Evolutionary conservation across 2,329 filamentous ascomycete species (phyloP).

Genomic region (Fusarium robinianum): DNA sequence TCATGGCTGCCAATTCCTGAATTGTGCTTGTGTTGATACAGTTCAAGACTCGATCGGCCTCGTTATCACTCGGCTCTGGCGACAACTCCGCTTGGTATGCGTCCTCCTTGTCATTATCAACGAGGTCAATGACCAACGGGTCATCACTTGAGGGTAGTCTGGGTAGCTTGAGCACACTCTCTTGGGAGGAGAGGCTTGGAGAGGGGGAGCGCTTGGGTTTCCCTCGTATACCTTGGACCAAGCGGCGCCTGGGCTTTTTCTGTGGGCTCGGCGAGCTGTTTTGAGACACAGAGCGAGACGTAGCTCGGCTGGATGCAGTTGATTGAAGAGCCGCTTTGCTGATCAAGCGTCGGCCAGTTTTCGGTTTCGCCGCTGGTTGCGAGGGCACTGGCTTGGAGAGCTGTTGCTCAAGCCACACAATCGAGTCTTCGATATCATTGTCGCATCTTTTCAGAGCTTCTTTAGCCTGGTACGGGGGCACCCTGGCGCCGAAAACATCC

Average conservation of each 20-base stretch:
- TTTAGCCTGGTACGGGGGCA: slow-evolving; percentile 39
- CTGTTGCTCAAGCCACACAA: slow-evolving; percentile 38
- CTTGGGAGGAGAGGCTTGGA: slow-evolving; percentile 21
- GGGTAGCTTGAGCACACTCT: too few relatives aligned
- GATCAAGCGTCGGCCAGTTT: slow-evolving; percentile 38
- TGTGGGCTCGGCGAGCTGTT: slow-evolving; percentile 37
- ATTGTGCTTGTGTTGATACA: slow-evolving; percentile 82
- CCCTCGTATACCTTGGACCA: slow-evolving; percentile 44
- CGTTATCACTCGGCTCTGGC: slow-evolving; percentile 38
- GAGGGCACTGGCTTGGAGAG: slow-evolving; percentile 6
- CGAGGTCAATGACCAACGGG: slow-evolving; percentile 42
- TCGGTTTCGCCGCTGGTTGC: slow-evolving; percentile 22
- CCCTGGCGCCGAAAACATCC: slow-evolving; percentile 41
- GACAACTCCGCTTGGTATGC: slow-evolving; percentile 44
- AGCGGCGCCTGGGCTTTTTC: slow-evolving; percentile 40
- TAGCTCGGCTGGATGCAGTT: slow-evolving; percentile 12
- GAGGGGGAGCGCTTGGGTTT: slow-evolving; percentile 32
- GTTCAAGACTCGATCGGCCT: slow-evolving; percentile 61
- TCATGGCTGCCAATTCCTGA: slow-evolving; percentile 80
- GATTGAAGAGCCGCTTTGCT: slow-evolving; percentile 39
- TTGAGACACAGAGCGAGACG: slow-evolving; percentile 25
- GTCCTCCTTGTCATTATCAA: slow-evolving; percentile 50
- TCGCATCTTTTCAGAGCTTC: slow-evolving; percentile 41
- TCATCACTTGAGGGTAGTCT: slow-evolving; percentile 41
- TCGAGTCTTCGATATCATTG: slow-evolving; percentile 44